Base-by-base conservation (phyloP, 164 flowering plant species). In the Chloranthus sessilifolius region DNA sequence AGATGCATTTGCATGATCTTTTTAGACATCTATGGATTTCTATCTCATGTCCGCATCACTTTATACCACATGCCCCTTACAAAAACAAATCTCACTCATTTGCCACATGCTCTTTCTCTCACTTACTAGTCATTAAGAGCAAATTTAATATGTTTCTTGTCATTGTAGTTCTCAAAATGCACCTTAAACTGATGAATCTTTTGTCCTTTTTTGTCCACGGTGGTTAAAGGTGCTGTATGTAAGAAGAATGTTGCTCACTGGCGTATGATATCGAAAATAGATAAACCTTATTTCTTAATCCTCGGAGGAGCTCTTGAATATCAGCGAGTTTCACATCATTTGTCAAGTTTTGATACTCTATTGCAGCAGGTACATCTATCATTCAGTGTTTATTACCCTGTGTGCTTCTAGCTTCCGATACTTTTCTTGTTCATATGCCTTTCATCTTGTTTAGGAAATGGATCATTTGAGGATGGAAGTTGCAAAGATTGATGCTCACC, bases 231-330 rank as follows among this genome's bases (percentile, higher is more conserved):
- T 65, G 77, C 89, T 65, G 99, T 85, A 51, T 94, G 95, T 61
- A 94, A 87, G 80, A 94, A 94, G 65, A 94, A 94, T 68, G 95
- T 94, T 56, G 97, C 97, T 43, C 97, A 94, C 66, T 70, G 95
- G 48, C 76, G 95, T 23, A 94, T 94, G 99, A 71, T 78, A 27
- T 67, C 97, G 55, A 87, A 76, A 52, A 51, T 85, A 25, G 82
- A 74, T 52, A 85, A 74, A 38, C 77, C 99, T 41, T 85, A 94
- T 5, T 40, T 94, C 8, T 40, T 94, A 63, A 77, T 94, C 55
- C 95, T 94, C 52, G 97, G 85, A 30, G 97, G 99, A 53, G 97
- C 95, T 55, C 88, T 94, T 42, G 97, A 94, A 57, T 89, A 89
- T 64, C 96, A 94, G 74, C 80, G 97, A 33, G 95, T 85, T 55